Conservation (phyloP, 2,329 filamentous ascomycete species). For the Aspergillus persii region DNA sequence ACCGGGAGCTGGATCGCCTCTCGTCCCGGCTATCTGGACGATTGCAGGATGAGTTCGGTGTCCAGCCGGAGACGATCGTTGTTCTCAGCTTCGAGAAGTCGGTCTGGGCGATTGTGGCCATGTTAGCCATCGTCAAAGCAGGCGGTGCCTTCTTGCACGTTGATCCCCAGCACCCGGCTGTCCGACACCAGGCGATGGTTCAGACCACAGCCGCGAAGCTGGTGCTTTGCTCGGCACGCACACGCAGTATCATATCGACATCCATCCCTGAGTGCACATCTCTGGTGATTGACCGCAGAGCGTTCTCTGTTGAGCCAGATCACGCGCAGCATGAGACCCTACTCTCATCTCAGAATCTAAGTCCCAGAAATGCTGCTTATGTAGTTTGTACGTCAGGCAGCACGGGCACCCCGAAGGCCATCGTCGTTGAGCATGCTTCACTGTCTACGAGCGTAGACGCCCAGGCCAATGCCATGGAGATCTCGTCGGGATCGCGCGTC, state of each 20-base stretch:
- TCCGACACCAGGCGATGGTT: not conserved
- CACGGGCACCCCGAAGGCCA: not conserved
- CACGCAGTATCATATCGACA: not conserved
- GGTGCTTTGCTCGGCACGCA: not conserved
- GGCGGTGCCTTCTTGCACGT: not conserved
- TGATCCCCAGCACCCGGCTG: not conserved
- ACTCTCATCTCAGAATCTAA: too few species aligned
- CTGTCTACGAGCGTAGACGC: not conserved
- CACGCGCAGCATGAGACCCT: not conserved
- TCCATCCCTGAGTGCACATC: not conserved
- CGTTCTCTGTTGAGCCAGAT: not conserved
- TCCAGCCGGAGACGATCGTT: not conserved
- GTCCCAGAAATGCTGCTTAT: too few species aligned
- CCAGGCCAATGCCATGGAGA: not conserved
- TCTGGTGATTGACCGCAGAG: not conserved
- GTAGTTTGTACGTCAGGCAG: not conserved
- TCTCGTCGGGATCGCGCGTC: too few species aligned
- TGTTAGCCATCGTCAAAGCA: not conserved
- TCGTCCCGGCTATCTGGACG: not conserved
- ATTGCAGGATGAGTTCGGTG: not conserved
- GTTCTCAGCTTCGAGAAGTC: not conserved
- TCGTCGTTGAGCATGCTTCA: not conserved
- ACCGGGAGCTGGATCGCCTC: not conserved
- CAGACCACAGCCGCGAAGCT: not conserved
- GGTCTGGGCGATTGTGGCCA: not conserved